These are phyloP conservation scores for Pichia cactophila DNA, from an alignment of 1,139 yeast genomes.

Conservation along the genomic window DNA sequence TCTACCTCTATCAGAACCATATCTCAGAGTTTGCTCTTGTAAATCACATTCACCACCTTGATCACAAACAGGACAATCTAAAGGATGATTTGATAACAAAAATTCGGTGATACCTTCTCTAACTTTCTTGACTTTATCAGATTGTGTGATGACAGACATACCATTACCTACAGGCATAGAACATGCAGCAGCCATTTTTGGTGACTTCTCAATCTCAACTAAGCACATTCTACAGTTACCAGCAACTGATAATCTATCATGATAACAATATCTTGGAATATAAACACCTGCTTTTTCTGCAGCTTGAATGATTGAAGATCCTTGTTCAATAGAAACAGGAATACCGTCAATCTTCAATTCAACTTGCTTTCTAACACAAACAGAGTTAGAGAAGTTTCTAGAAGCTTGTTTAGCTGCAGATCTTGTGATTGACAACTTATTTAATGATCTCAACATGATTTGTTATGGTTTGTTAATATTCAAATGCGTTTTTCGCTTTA, in stretches of 20 bases:
- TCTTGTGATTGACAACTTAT: constrained; percentile 11
- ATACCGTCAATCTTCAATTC: constrained; percentile 74
- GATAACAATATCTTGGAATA: constrained; percentile 86
- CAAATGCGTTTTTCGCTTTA: not conserved
- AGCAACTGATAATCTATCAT: constrained; percentile 86
- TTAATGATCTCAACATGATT: constrained; percentile 14
- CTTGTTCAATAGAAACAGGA: constrained; percentile 73
- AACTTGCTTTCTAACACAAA: constrained; percentile 38
- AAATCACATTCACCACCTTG: constrained; percentile 94
- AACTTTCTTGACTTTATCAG: constrained; percentile 75
- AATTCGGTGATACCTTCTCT: constrained; percentile 90
- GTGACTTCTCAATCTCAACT: constrained; percentile 85
- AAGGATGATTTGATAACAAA: constrained; percentile 82
- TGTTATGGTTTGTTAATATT: not conserved
- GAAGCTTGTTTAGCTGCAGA: constrained; percentile 11
- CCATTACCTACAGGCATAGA: constrained; percentile 88
- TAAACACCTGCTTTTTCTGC: constrained; percentile 87
- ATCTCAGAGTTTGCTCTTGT: constrained; percentile 80
- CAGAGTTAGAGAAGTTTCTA: constrained; percentile 12
- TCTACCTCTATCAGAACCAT: constrained; percentile 83
- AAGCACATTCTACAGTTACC: constrained; percentile 95
- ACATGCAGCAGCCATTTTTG: constrained; percentile 85
- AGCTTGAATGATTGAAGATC: constrained; percentile 84
- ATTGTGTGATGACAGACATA: constrained; percentile 78
- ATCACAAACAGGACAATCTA: constrained; percentile 90